Base-by-base conservation (phyloP, 2,329 filamentous ascomycete species). In the Conoideocrella luteorostrata region DNA sequence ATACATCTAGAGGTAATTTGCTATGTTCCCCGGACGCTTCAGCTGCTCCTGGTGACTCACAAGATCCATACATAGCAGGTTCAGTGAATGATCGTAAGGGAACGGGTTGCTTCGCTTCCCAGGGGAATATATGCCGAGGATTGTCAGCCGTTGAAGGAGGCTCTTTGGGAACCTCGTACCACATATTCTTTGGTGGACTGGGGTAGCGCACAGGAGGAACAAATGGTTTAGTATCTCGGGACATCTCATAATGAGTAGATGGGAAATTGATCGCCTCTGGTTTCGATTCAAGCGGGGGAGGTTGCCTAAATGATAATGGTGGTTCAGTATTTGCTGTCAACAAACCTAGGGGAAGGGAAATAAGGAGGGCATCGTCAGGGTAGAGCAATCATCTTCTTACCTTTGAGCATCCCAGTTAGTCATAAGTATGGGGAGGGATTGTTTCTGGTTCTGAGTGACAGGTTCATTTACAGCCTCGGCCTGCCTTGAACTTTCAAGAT, bases 181-280 rank as follows among this genome's bases (percentile, higher is more conserved):
- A 93, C 87, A 95, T 90, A 57, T 90, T 78, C 61, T 77, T 85
- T 0, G 90, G 88, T 15, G 88, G 87, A 57, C 88, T 86, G 3
- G 90, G 87, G 56, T 95, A 93, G 42, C 78, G 74, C 47, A 70
- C 65, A 15, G 90, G 90, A 24, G 90, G 78, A 43, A 87, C 76
- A 64, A 94, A 97, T 9, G 86, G 80, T 26, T 80, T 65, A 15
- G 74, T 72, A 61, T 90, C 86, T 44, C 77, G 77, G 44, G 86
- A 95, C 83, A 96, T 96, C 45, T 78, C 75, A 64, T 97, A 97
- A 44, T 80, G 80, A 45, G 81, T 78, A 37, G 75, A 74, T 13
- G 89, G 88, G 57, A 97, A 86, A 61, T 94, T 88, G 49, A 79
- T 71, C 6, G 89, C 91, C 71, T 97, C 93, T 7, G 90, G 90